Conservation (phyloP, 73 alveolate genomes). For the Uronychia binucleata region DNA sequence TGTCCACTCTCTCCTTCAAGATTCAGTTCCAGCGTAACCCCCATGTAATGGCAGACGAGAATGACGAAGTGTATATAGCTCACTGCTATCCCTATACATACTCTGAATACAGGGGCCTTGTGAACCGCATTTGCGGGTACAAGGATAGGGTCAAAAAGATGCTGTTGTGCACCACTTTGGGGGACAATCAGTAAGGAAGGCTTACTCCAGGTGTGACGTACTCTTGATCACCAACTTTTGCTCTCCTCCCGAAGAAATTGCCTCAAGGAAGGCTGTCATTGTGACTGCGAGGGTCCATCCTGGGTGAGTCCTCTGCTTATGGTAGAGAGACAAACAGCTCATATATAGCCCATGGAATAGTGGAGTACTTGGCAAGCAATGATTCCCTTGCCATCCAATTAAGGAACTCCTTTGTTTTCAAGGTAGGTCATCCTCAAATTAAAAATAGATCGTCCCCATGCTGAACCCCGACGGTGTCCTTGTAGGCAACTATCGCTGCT, state of each 20-base stretch:
- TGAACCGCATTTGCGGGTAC: slow-evolving; percentile 18
- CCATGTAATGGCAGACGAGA: not conserved
- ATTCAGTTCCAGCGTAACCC: slow-evolving; percentile 1
- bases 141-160: not conserved
- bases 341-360: slow-evolving; percentile 69
- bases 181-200: slow-evolving; percentile 13
- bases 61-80: slow-evolving; percentile 84
- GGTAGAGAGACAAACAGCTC: slow-evolving; percentile 74
- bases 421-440: slow-evolving; percentile 38
- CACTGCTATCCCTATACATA: slow-evolving; percentile 89
- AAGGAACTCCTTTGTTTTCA: slow-evolving; percentile 81
- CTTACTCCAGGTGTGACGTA: slow-evolving; percentile 14
- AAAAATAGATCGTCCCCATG: slow-evolving; percentile 87
- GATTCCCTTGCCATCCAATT: slow-evolving; percentile 68
- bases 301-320: no score
- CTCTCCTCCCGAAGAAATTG: not conserved
- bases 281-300: slow-evolving; percentile 80
- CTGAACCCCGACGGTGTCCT: slow-evolving; percentile 93
- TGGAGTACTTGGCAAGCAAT: slow-evolving; percentile 67
- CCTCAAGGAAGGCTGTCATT: slow-evolving; percentile 55
- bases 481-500: slow-evolving; percentile 90
- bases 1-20: slow-evolving; percentile 13
- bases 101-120: slow-evolving; percentile 68
- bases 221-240: slow-evolving; percentile 29
- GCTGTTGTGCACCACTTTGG: slow-evolving; percentile 22